Conservation (phyloP, 768 basidiomycete genomes). For the Trametes punicea region DNA sequence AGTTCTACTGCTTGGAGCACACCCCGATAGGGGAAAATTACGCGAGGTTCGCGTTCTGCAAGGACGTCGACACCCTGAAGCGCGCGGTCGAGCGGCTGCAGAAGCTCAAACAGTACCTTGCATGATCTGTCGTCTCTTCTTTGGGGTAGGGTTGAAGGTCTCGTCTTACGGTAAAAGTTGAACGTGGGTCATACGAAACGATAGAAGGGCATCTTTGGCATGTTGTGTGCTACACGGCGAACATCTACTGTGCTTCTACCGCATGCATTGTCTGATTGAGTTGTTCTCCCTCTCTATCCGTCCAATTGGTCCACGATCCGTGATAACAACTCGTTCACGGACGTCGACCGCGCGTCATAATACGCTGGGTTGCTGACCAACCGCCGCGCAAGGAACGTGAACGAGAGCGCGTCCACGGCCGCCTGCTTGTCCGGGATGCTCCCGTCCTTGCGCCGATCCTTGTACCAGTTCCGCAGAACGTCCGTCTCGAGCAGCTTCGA, state of each 20-base stretch:
- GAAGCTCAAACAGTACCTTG: conserved; percentile 64
- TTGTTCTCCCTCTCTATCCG: not conserved
- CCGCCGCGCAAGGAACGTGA: conserved; percentile 75
- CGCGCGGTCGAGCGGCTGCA: conserved; percentile 82
- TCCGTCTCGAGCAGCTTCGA: conserved; percentile 61
- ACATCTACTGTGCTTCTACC: not conserved
- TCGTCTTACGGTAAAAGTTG: no score
- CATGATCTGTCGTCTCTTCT: conserved; percentile 11
- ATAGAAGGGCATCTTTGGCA: conserved; percentile 1
- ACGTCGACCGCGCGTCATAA: conserved; percentile 56
- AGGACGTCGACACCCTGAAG: conserved; percentile 82
- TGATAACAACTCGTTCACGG: conserved; percentile 58
- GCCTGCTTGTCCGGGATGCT: conserved; percentile 56
- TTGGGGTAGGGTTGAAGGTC: no score
- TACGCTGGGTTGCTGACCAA: conserved; percentile 79
- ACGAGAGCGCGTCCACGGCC: conserved; percentile 71
- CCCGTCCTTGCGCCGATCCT: conserved; percentile 35
- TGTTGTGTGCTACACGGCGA: not conserved
- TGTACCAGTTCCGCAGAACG: conserved; percentile 48
- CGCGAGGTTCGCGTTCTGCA: conserved; percentile 93
- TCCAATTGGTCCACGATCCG: conserved; percentile 60
- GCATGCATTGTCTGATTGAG: not conserved
- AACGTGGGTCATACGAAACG: not conserved
- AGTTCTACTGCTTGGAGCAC: conserved; percentile 95
- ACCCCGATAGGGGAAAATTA: conserved; percentile 81